phyloP scores from a whole-genome alignment of 768 basidiomycete genomes.

The Tylopilus rubrobrunneus region DNA sequence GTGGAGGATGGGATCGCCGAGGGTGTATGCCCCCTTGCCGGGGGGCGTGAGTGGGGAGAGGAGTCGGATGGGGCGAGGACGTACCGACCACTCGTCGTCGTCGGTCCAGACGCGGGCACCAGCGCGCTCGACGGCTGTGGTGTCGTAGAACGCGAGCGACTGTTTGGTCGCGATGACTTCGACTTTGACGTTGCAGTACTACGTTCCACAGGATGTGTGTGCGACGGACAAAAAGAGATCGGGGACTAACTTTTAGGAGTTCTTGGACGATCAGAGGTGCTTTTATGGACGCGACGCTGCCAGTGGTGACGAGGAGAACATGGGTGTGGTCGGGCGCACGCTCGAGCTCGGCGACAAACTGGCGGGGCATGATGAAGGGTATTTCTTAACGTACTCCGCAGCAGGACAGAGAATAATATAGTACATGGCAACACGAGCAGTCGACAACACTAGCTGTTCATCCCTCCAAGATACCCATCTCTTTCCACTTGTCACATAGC shows the following conservation, averaged over 20 bases:
- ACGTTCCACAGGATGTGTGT: not conserved
- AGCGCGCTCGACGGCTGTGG: slow-evolving; percentile 42
- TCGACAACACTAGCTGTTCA: slow-evolving; percentile 1
- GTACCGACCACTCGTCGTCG: slow-evolving; percentile 88
- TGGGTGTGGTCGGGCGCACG: slow-evolving; percentile 38
- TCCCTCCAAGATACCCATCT: slow-evolving; percentile 69
- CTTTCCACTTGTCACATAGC: slow-evolving; percentile 88
- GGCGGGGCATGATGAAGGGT: slow-evolving; percentile 8
- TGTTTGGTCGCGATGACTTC: slow-evolving; percentile 81
- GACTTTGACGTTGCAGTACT: slow-evolving; percentile 75
- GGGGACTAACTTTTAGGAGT: slow-evolving; percentile 59
- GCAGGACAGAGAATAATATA: not conserved
- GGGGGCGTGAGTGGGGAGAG: not conserved
- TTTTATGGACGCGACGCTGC: slow-evolving; percentile 96
- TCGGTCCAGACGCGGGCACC: slow-evolving; percentile 82
- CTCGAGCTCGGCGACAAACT: slow-evolving; percentile 28
- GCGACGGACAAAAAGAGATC: not conserved
- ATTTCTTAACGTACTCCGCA: slow-evolving; percentile 1
- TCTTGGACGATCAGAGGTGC: slow-evolving; percentile 83
- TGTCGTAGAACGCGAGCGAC: slow-evolving; percentile 73
- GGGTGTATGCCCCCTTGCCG: slow-evolving; percentile 60
- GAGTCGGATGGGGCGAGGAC: slow-evolving; percentile 16
- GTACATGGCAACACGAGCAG: slow-evolving; percentile 8
- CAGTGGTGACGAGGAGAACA: slow-evolving; percentile 82
- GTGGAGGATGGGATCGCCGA: slow-evolving; percentile 92